Evolutionary conservation across 257 asterid species (phyloP), one percentile per base, ranked within the genome.

Genomic region (Haberlea rhodopensis): DNA sequence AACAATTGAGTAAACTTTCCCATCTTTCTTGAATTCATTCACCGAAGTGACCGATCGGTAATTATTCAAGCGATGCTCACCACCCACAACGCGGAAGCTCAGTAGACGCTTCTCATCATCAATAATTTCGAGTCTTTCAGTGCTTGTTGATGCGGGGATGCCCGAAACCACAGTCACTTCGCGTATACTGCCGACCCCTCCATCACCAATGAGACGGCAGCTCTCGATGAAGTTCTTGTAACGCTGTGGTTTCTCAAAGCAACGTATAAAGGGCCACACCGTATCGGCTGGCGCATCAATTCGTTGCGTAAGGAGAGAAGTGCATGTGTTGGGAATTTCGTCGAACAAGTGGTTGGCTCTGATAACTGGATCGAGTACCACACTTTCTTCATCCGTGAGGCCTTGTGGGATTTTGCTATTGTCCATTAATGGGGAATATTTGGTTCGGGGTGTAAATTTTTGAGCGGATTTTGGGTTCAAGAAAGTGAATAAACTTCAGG

Each of bases 151-250:
- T 3, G 98, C 98, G 20, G 96, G 98, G 24, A 91, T 75, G 15
- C 98, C 98, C 21, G 98, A 87, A 2, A 91, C 91, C 5, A 89
- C 96, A 2, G 92, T 78, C 31, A 91, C 89, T 72, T 91, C 96
- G 59, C 98, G 75, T 9, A 91, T 71, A 80, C 89, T 85, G 1
- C 98, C 96, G 10, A 89, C 89, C 37, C 92, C 84, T 49, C 96
- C 98, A 60, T 87, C 94, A 15, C 94, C 96, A 65, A 56, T 62
- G 73, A 91, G 79, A 2, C 51, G 61, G 75, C 96, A 89, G 73
- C 90, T 80, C 81, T 91, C 89, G 83, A 91, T 82, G 80, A 91
- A 91, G 84, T 89, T 96, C 62, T 91, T 91, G 90, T 91, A 91
- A 26, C 79, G 82, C 51, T 89, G 90, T 0, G 96, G 98, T 65